Evolutionary conservation across 495 filamentous ascomycete genomes (phyloP).

Genomic region (Penicillium psychrofluorescens): DNA sequence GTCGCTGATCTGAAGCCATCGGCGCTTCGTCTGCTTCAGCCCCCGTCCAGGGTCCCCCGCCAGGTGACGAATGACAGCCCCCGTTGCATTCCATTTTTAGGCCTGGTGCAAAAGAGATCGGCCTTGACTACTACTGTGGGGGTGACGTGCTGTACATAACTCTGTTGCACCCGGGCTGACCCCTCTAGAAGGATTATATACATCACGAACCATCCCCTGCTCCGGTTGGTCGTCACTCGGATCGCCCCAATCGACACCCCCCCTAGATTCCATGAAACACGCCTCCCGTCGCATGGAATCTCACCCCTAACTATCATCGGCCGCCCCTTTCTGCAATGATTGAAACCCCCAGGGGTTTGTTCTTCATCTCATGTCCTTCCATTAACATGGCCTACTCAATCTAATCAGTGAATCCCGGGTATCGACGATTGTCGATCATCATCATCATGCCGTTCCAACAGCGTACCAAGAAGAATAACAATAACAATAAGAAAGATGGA

Average conservation of each 20-base stretch:
- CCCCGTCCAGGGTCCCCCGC: slow-evolving; percentile 8
- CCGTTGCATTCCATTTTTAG: slow-evolving; percentile 4
- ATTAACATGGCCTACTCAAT: slow-evolving; percentile 7
- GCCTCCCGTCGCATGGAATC: too few species aligned
- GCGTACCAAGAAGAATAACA: slow-evolving; percentile 20
- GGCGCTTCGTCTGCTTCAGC: slow-evolving; percentile 25
- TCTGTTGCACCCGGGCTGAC: too few species aligned
- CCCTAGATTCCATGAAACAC: too few species aligned
- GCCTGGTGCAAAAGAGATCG: slow-evolving; percentile 9
- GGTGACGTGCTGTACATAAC: slow-evolving; percentile 6
- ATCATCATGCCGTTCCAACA: slow-evolving; percentile 27
- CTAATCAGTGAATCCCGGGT: neutral
- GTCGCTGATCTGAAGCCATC: slow-evolving; percentile 19
- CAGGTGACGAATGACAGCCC: slow-evolving; percentile 15
- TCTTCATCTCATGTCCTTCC: slow-evolving; percentile 11
- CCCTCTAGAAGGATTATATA: too few species aligned
- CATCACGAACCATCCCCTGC: too few species aligned
- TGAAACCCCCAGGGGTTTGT: neutral
- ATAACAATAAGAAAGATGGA: slow-evolving; percentile 28
- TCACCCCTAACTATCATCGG: too few species aligned
- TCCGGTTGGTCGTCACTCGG: too few species aligned
- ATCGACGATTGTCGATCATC: slow-evolving; percentile 7
- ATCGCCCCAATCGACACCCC: too few species aligned
- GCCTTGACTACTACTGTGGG: slow-evolving; percentile 3
- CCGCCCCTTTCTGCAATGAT: slow-evolving; percentile 14